Percentiles rank a stretch among this genome's conserved stretches.
Conservation (phyloP, 2,329 filamentous ascomycete species). For the Tolypocladium pustulatum region DNA sequence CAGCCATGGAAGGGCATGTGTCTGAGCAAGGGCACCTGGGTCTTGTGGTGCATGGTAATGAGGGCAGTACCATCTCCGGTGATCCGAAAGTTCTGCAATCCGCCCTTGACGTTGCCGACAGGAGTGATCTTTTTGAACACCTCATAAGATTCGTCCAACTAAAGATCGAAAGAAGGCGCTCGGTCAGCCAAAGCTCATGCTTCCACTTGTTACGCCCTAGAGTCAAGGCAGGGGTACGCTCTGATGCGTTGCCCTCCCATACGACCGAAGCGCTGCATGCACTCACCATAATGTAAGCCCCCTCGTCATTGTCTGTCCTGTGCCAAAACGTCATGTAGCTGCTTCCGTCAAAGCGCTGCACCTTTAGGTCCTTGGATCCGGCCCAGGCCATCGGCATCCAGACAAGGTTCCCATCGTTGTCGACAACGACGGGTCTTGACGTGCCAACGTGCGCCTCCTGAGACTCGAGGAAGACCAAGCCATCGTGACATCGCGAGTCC, state of each 20-base stretch:
- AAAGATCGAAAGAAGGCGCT: neutral
- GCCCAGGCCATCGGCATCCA: slow-evolving; percentile 28
- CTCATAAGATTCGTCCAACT: slow-evolving; percentile 21
- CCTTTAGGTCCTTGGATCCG: slow-evolving; percentile 14
- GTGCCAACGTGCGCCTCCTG: slow-evolving; percentile 21
- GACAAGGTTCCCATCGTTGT: slow-evolving; percentile 30
- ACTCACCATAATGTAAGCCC: neutral
- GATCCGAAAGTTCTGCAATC: slow-evolving; percentile 28
- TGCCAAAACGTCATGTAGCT: slow-evolving; percentile 17
- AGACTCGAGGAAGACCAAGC: slow-evolving; percentile 27
- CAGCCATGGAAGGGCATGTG: slow-evolving; percentile 5
- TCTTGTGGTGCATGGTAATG: slow-evolving; percentile 18
- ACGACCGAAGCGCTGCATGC: neutral
- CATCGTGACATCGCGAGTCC: slow-evolving; percentile 23
- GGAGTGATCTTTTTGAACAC: slow-evolving; percentile 14
- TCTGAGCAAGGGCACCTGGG: neutral
- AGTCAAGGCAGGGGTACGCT: no score
- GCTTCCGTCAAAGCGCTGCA: neutral
- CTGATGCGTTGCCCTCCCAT: neutral
- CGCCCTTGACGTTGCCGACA: slow-evolving; percentile 11
- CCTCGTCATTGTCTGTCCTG: slow-evolving; percentile 18
- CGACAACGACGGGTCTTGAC: slow-evolving; percentile 31
- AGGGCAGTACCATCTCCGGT: slow-evolving; percentile 28
- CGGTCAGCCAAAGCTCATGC: neutral
- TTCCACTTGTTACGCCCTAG: neutral